A percentile compares a stretch with the other conserved stretches of the same genome.
These are phyloP conservation scores for Bretziella fagacearum DNA, from an alignment of 2,329 filamentous ascomycete species.

Conservation along the genomic window DNA sequence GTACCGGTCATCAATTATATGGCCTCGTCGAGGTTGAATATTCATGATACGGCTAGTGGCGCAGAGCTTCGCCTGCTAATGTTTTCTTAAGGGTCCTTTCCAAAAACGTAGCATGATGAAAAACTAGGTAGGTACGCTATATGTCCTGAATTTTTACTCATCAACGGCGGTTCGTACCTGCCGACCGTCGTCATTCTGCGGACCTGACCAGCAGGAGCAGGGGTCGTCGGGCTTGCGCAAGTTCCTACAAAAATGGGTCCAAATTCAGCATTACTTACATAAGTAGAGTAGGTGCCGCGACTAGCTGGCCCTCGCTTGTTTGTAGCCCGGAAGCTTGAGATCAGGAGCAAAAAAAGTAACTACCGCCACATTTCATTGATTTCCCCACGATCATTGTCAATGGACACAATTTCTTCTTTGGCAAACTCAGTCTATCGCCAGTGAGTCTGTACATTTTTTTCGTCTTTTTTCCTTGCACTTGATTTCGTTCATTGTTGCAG, in stretches of 20 bases:
- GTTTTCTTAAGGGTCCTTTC: no score
- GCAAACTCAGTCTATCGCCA: not conserved
- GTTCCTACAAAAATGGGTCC: not conserved
- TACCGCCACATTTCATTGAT: not conserved
- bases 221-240: not conserved
- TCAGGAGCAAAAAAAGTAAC: no score
- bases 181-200: not conserved
- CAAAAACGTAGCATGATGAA: no score
- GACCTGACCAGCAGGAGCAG: not conserved
- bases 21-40: no score
- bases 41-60: no score
- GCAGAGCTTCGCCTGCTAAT: no score
- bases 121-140: no score
- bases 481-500: not conserved
- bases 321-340: not conserved
- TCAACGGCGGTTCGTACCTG: not conserved
- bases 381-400: not conserved
- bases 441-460: not conserved
- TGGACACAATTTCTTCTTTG: slow-evolving; percentile 1
- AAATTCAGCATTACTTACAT: not conserved
- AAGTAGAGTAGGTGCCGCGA: no score
- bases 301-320: no score
- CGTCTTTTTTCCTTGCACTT: not conserved
- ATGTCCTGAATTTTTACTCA: not conserved
- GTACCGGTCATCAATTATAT: no score